A percentile compares a stretch with the other conserved stretches of the same genome.
Conservation (phyloP, 2,329 filamentous ascomycete species). For the Teratosphaeriaceae sp. region DNA sequence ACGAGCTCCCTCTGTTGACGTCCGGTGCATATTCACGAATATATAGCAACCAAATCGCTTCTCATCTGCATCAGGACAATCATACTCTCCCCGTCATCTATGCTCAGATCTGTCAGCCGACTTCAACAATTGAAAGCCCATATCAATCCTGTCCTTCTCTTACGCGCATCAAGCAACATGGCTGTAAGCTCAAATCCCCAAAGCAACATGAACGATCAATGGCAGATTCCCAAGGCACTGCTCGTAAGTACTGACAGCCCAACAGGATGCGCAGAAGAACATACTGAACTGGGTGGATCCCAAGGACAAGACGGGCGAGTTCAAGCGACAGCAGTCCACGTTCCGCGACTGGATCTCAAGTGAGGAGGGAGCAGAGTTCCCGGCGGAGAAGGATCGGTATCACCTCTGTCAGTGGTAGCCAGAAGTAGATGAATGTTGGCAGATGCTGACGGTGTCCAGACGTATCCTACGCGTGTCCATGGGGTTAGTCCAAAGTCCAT, state of each 20-base stretch:
- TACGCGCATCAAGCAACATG: constrained; percentile 1
- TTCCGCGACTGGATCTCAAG: constrained; percentile 78
- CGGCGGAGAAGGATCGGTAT: constrained; percentile 81
- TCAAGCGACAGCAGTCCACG: constrained; percentile 77
- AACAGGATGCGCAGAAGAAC: constrained; percentile 10
- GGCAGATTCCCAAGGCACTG: neutral
- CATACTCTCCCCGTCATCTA: neutral
- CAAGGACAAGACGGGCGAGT: constrained; percentile 76
- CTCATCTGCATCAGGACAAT: neutral
- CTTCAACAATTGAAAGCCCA: neutral
- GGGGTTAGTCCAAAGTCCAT: constrained; percentile 47
- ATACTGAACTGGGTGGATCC: constrained; percentile 53
- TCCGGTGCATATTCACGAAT: no score
- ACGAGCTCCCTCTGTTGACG: no score
- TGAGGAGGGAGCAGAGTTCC: constrained; percentile 65
- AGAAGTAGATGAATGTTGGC: neutral
- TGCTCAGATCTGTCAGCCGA: constrained; percentile 2
- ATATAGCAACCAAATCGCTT: no score
- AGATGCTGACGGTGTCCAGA: constrained; percentile 30
- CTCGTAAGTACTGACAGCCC: constrained; percentile 1
- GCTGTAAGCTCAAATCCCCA: constrained; percentile 3
- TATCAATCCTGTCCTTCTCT: neutral
- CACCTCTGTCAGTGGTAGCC: constrained; percentile 61
- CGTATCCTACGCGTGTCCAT: constrained; percentile 89
- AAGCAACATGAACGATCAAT: neutral